Percentiles rank a stretch among this genome's conserved stretches.
Conservation (phyloP, 2,329 filamentous ascomycete species). For the Alternaria dauci region DNA sequence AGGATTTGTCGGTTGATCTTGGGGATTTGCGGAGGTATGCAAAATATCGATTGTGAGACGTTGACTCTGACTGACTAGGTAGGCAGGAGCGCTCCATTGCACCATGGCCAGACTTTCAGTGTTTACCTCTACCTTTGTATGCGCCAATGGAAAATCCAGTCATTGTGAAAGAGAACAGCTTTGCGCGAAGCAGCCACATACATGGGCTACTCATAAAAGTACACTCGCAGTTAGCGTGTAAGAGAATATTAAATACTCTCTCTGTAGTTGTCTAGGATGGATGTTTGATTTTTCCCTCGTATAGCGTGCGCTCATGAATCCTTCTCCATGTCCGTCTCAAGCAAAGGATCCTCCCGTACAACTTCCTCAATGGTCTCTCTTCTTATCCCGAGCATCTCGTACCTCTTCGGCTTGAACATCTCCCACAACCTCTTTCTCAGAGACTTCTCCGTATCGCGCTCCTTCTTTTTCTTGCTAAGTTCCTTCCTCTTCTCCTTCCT, state of each 20-base stretch:
- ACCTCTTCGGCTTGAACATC: background rate
- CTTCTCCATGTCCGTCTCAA: background rate
- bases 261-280: no score
- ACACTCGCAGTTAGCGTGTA: background rate
- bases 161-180: background rate
- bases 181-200: background rate
- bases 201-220: background rate
- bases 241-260: no score
- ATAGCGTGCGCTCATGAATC: background rate
- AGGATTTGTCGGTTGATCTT: background rate
- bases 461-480: background rate
- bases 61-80: background rate
- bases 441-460: background rate
- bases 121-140: background rate
- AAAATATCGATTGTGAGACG: background rate
- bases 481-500: background rate
- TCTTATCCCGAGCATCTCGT: background rate
- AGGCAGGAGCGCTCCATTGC: background rate
- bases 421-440: background rate
- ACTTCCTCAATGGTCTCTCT: slow-evolving; percentile 1
- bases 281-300: no score
- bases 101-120: background rate
- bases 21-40: background rate
- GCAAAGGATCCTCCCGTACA: background rate
- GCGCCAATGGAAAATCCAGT: no score